These are phyloP conservation scores for Penicillium paneum DNA, from an alignment of 2,329 filamentous ascomycete genomes.

Conservation along the genomic window DNA sequence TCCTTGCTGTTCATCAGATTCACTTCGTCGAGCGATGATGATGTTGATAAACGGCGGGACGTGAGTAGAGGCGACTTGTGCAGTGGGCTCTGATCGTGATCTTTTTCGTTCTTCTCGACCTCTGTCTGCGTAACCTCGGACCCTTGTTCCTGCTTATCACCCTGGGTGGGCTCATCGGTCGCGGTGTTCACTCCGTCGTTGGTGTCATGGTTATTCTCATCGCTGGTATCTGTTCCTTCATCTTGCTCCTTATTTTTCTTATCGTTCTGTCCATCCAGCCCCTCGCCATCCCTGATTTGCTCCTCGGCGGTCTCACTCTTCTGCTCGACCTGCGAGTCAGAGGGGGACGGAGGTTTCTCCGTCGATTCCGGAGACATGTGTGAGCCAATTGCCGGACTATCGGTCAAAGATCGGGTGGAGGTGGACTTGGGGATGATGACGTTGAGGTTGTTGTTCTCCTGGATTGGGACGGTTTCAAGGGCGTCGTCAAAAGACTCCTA, in stretches of 20 bases:
- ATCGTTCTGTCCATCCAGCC: conserved; percentile 8
- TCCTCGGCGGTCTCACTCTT: conserved; percentile 10
- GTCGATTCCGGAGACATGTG: conserved; percentile 37
- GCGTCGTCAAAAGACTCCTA: conserved; percentile 85
- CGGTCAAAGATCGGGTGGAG: conserved; percentile 62
- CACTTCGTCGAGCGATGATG: conserved; percentile 60
- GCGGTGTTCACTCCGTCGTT: conserved; percentile 14
- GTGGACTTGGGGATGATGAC: conserved; percentile 38
- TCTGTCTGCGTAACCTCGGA: conserved; percentile 7
- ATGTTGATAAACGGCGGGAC: conserved; percentile 54
- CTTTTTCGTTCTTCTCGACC: conserved; percentile 17
- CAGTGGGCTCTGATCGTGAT: conserved; percentile 34
- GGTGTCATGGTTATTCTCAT: conserved; percentile 15
- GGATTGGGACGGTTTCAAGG: conserved; percentile 42
- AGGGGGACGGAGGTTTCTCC: conserved; percentile 30
- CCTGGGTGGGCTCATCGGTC: conserved; percentile 24
- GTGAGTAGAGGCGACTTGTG: conserved; percentile 54
- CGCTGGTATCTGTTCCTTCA: conserved; percentile 1
- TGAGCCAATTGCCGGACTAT: conserved; percentile 42
- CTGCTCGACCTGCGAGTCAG: conserved; percentile 28
- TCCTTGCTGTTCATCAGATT: conserved; percentile 62
- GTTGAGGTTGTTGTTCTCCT: conserved; percentile 24
- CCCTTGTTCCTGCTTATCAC: conserved; percentile 10
- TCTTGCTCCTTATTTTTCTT: conserved; percentile 13
- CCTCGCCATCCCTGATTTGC: background rate